Evolutionary conservation across 768 basidiomycete genomes (phyloP).

Genomic region (Dentipellis fragilis): DNA sequence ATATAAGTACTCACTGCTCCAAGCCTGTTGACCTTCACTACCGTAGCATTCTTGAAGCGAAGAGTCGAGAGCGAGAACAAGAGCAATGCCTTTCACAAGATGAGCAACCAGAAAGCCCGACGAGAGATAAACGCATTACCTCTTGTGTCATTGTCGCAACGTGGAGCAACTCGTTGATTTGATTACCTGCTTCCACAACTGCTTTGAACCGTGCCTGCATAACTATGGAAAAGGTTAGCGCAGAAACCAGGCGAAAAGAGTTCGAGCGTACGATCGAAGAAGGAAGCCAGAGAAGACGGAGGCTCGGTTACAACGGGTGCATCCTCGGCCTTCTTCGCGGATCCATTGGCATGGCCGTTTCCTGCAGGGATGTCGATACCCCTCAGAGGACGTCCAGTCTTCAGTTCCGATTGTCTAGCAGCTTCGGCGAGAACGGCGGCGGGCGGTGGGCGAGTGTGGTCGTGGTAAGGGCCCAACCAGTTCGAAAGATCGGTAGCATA

Average conservation of each 20-base stretch:
- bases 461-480: constrained; percentile 74
- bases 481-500: constrained; percentile 54
- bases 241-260: neutral
- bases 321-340: constrained; percentile 63
- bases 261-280: constrained; percentile 37
- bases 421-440: constrained; percentile 65
- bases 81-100: constrained; percentile 48
- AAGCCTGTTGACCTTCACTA: constrained; percentile 66
- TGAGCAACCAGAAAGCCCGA: constrained; percentile 1
- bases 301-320: constrained; percentile 54
- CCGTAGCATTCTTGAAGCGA: constrained; percentile 62
- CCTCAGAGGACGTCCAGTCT: constrained; percentile 58
- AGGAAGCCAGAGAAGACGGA: constrained; percentile 40
- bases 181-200: constrained; percentile 26
- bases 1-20: constrained; percentile 39
- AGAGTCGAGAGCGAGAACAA: constrained; percentile 59
- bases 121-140: constrained; percentile 24
- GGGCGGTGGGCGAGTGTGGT: constrained; percentile 62
- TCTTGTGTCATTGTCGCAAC: constrained; percentile 69
- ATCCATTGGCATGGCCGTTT: constrained; percentile 31
- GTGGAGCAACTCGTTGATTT: constrained; percentile 56
- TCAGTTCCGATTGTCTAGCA: constrained; percentile 59
- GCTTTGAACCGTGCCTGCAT: constrained; percentile 43
- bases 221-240: constrained; percentile 25
- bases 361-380: constrained; percentile 41